Percentiles rank a stretch among this genome's conserved stretches.
Conservation (phyloP, 306 rosid species). For the Cucumis cinereus region DNA sequence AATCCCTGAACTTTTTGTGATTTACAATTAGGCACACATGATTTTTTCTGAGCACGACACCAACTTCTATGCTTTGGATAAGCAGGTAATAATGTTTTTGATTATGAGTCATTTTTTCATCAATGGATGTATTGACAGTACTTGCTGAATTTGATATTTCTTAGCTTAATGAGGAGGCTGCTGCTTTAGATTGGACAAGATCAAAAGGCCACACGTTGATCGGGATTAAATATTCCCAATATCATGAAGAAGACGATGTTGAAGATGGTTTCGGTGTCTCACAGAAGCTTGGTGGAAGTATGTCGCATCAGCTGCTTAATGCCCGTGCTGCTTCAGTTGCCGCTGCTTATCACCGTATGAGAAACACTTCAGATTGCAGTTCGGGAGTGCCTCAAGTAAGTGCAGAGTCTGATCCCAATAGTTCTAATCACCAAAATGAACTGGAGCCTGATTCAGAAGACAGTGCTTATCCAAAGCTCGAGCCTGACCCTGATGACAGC, state of each 20-base stretch:
- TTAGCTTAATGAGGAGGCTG: slow-evolving; percentile 83
- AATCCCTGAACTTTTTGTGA: neutral
- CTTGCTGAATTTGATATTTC: slow-evolving; percentile 7
- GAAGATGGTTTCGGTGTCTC: slow-evolving; percentile 27
- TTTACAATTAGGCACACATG: slow-evolving; percentile 73
- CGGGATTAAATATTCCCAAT: slow-evolving; percentile 34
- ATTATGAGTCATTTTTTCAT: neutral
- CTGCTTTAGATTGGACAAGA: slow-evolving; percentile 87
- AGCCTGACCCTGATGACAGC: slow-evolving; percentile 46
- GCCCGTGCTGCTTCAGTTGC: slow-evolving; percentile 66
- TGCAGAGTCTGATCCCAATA: slow-evolving; percentile 40
- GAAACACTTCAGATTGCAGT: slow-evolving; percentile 25
- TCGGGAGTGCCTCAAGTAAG: slow-evolving; percentile 20
- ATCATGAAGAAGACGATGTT: slow-evolving; percentile 26
- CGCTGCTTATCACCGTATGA: slow-evolving; percentile 62
- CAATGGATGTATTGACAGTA: neutral
- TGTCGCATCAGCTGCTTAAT: slow-evolving; percentile 27
- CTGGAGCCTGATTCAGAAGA: slow-evolving; percentile 50
- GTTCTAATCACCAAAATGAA: slow-evolving; percentile 16
- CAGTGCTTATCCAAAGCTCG: slow-evolving; percentile 19
- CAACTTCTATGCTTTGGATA: slow-evolving; percentile 65
- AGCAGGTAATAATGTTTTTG: slow-evolving; percentile 41
- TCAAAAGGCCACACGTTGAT: slow-evolving; percentile 62
- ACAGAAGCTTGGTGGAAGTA: slow-evolving; percentile 74
- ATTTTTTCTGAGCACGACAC: slow-evolving; percentile 73